Conservation (phyloP, 352 stramenopile species). For the Globisporangium acanthophoron region DNA sequence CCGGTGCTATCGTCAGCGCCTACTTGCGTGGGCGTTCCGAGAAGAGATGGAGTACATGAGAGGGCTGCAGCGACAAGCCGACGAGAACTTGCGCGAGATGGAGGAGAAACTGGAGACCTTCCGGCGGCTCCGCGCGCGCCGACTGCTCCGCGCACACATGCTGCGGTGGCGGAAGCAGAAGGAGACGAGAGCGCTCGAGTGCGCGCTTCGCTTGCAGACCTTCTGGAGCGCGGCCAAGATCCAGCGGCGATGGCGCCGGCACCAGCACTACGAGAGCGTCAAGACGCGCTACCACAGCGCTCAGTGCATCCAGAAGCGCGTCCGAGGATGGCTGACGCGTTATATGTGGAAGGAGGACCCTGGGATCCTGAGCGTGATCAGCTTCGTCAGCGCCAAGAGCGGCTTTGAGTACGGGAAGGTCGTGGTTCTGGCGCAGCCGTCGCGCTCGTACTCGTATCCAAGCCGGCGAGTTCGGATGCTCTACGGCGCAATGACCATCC, state of each 20-base stretch:
- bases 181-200: conserved; percentile 20
- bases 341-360: conserved; percentile 63
- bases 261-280: conserved; percentile 35
- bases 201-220: conserved; percentile 31
- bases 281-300: conserved; percentile 47
- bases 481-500: conserved; percentile 29
- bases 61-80: conserved; percentile 32
- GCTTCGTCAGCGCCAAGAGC: conserved; percentile 31
- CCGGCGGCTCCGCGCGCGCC: conserved; percentile 35
- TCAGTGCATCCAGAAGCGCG: conserved; percentile 41
- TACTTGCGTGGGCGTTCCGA: conserved; percentile 40
- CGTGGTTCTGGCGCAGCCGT: conserved; percentile 31
- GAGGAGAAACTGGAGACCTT: conserved; percentile 42
- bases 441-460: conserved; percentile 48
- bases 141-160: conserved; percentile 43
- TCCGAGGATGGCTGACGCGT: conserved; percentile 62
- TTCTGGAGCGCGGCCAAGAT: conserved; percentile 52
- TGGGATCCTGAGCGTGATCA: conserved; percentile 26
- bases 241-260: conserved; percentile 50
- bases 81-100: conserved; percentile 38
- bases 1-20: conserved; percentile 41
- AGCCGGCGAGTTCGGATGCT: conserved; percentile 37
- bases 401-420: conserved; percentile 48
- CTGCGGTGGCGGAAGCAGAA: conserved; percentile 32
- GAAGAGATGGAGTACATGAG: conserved; percentile 60